Percentiles rank a stretch among this genome's conserved stretches.
These are phyloP conservation scores for Yarrowia sp. DNA, from an alignment of 805 yeast species.

Conservation along the genomic window DNA sequence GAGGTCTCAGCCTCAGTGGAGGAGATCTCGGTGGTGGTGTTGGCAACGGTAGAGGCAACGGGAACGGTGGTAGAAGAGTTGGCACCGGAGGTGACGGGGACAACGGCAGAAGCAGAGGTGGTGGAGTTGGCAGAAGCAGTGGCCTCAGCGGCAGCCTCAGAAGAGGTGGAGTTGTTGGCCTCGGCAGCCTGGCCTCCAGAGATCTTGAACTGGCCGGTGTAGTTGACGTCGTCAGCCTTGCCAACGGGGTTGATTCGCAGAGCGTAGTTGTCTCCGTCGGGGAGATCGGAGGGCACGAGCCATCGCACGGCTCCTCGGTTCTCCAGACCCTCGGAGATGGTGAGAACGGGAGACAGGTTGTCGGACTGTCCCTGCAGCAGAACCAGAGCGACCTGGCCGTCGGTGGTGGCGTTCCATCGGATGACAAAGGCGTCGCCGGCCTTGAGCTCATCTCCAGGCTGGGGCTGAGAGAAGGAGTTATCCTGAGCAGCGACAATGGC, in stretches of 20 bases:
- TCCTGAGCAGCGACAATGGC: constrained; percentile 42
- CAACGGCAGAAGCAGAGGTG: constrained; percentile 7
- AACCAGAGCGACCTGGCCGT: constrained; percentile 48
- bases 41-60: constrained; percentile 17
- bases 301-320: constrained; percentile 52
- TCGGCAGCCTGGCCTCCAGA: constrained; percentile 43
- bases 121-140: neutral
- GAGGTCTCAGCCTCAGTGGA: constrained; percentile 12
- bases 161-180: constrained; percentile 20
- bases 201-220: constrained; percentile 49
- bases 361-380: constrained; percentile 49
- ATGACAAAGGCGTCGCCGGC: constrained; percentile 48
- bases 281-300: constrained; percentile 49
- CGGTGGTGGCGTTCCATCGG: constrained; percentile 49
- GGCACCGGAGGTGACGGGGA: constrained; percentile 15
- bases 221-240: constrained; percentile 49
- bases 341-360: constrained; percentile 48
- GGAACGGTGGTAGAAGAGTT: constrained; percentile 31
- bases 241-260: constrained; percentile 48
- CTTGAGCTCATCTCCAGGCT: constrained; percentile 44
- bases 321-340: constrained; percentile 48
- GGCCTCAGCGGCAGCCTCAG: constrained; percentile 1
- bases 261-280: constrained; percentile 49
- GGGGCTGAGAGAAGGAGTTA: constrained; percentile 50
- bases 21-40: constrained; percentile 22